Percentiles rank a stretch among this genome's conserved stretches.
These are phyloP conservation scores for Durotheca rogersii DNA, from an alignment of 495 filamentous ascomycete genomes.

Conservation along the genomic window DNA sequence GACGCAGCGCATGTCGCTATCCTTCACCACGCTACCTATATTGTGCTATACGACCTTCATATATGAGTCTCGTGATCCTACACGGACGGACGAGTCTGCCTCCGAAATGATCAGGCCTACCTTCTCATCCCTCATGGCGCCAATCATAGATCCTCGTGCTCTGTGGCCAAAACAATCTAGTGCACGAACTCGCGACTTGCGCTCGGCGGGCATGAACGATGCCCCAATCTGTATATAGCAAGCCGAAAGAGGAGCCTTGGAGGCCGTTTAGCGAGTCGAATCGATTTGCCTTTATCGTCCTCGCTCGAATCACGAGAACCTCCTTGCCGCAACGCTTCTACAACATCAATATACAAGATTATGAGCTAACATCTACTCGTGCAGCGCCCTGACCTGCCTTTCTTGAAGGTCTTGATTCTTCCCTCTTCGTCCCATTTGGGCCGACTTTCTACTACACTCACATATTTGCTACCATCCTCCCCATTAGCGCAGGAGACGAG, in stretches of 20 bases:
- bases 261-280: slow-evolving; percentile 23
- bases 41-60: slow-evolving; percentile 3
- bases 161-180: slow-evolving; percentile 13
- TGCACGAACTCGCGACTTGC: slow-evolving; percentile 11
- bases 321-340: slow-evolving; percentile 33
- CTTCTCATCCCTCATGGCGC: slow-evolving; percentile 11
- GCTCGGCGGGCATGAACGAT: slow-evolving; percentile 17
- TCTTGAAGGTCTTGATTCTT: slow-evolving; percentile 32
- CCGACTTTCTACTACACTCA: slow-evolving; percentile 35
- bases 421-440: slow-evolving; percentile 29
- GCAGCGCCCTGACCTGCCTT: slow-evolving; percentile 39
- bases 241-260: slow-evolving; percentile 19
- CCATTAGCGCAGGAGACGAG: slow-evolving; percentile 23
- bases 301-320: slow-evolving; percentile 35
- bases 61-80: slow-evolving; percentile 1
- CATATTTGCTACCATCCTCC: slow-evolving; percentile 14
- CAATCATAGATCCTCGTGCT: slow-evolving; percentile 11
- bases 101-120: slow-evolving; percentile 25
- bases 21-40: slow-evolving; percentile 11
- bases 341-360: slow-evolving; percentile 34
- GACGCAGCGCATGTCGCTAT: slow-evolving; percentile 2
- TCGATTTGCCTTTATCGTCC: slow-evolving; percentile 27
- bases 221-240: slow-evolving; percentile 29
- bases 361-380: slow-evolving; percentile 31
- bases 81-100: slow-evolving; percentile 11